Percentiles rank a stretch among this genome's conserved stretches.
phyloP scores from a whole-genome alignment of 2,329 filamentous ascomycete species.

The Camptophora hylomeconis region DNA sequence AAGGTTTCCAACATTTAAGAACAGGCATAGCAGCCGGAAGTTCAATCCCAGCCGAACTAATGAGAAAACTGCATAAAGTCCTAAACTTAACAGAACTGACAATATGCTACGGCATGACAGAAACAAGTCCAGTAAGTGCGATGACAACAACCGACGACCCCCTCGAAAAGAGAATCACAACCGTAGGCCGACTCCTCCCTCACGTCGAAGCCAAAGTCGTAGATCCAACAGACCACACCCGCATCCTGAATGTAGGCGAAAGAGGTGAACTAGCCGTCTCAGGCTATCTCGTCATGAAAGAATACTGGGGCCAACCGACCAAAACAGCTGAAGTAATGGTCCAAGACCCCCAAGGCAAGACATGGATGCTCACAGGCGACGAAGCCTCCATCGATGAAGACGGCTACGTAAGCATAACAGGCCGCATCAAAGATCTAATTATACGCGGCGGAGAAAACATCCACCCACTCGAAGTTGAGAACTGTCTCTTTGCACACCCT shows the following conservation, averaged over 20 bases:
- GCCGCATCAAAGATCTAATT: conserved; percentile 65
- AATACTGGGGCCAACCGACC: conserved; percentile 67
- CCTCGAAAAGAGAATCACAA: conserved; percentile 56
- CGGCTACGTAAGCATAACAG: conserved; percentile 71
- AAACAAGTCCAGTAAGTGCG: conserved; percentile 56
- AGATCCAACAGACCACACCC: conserved; percentile 51
- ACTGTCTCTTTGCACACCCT: conserved; percentile 63
- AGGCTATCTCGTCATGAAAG: conserved; percentile 83
- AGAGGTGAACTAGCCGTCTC: conserved; percentile 70
- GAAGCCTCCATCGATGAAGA: conserved; percentile 65
- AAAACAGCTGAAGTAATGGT: conserved; percentile 56
- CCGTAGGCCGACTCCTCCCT: conserved; percentile 69
- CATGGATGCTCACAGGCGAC: conserved; percentile 90
- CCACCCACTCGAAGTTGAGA: conserved; percentile 84
- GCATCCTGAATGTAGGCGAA: conserved; percentile 49
- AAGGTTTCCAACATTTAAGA: conserved; percentile 52
- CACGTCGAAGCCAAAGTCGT: conserved; percentile 75
- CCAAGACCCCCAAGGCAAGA: conserved; percentile 28
- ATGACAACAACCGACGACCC: conserved; percentile 76
- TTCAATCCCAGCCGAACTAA: conserved; percentile 54
- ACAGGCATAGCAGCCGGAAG: conserved; percentile 90
- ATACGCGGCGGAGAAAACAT: conserved; percentile 95
- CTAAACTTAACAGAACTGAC: conserved; percentile 73
- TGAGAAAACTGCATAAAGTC: conserved; percentile 58
- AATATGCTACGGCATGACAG: conserved; percentile 95